Evolutionary conservation across 306 rosid species (phyloP), one percentile per base, ranked within the genome.

Genomic region (Medicago ruthenica): DNA sequence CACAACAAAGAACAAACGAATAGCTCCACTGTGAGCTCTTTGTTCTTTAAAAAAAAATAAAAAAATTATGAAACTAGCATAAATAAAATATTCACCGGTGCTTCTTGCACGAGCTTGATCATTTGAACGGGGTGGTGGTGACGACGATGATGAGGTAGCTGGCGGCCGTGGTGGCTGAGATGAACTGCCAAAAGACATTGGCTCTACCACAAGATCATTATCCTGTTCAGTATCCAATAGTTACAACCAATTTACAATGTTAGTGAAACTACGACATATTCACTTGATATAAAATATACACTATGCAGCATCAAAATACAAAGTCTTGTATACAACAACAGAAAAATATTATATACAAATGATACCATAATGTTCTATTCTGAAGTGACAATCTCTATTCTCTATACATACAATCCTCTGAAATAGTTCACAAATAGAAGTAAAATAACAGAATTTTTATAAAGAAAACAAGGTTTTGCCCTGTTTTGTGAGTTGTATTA

Each of bases 161-260:
- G 97, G 80, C 9, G 93, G 76, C 77, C 93, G 86, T 31, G 86
- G 67, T 54, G 96, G 83, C 84, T 84, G 96, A 61, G 97, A 78
- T 70, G 97, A 85, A 81, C 90, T 74, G 61, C 81, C 17, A 44
- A 87, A 3, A 31, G 96, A 84, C 91, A 92, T 88, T 24, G 90
- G 79, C 65, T 92, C 98, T 22, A 92, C 98, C 68, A 86, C 78
- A n/a, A 96, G 88, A 59, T 87, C 98, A 42, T 91, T 84, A 84
- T 96, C 98, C 99, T 96, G 90, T 39, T 31, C 41, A 58, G 42
- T 53, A 75, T 54, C 67, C 66, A 88, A 65, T 17, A 55, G 47
- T 74, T n/a, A 61, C 39, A 21, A 78, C 16, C 71, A 67, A 37
- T 73, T 71, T 3, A 72, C 48, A 16, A 40, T 24, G 58, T 50